Evolutionary conservation across 2,329 filamentous ascomycete species (phyloP).

Genomic region (Fusarium tricinctum): DNA sequence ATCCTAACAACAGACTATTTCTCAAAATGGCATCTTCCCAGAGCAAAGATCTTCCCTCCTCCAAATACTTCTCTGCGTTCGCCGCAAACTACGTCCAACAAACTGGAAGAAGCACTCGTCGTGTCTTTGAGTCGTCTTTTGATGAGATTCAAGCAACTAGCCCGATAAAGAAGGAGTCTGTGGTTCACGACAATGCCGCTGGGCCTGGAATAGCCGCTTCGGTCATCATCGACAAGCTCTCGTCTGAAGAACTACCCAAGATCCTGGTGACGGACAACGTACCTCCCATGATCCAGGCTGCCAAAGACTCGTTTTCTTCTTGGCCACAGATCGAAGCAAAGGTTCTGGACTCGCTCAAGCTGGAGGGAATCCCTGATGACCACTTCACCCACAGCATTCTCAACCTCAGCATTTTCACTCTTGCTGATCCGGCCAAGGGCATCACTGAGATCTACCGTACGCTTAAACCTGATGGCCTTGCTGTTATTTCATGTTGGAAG

Average conservation of each 20-base stretch:
- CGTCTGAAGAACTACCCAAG: background rate
- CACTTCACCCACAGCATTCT: constrained; percentile 49
- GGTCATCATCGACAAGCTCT: constrained; percentile 38
- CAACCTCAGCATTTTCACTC: constrained; percentile 53
- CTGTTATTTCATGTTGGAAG: constrained; percentile 45
- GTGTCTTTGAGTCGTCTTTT: constrained; percentile 39
- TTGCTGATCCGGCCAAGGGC: constrained; percentile 42
- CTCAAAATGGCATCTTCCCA: constrained; percentile 23
- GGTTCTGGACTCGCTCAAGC: constrained; percentile 40
- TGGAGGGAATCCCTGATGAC: constrained; percentile 36
- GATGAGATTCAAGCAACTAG: constrained; percentile 33
- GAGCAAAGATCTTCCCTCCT: constrained; percentile 29
- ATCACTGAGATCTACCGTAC: constrained; percentile 51
- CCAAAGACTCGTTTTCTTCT: constrained; percentile 28
- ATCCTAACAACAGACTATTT: background rate
- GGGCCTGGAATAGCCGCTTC: constrained; percentile 52
- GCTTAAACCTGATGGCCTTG: constrained; percentile 48
- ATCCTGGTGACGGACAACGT: constrained; percentile 43
- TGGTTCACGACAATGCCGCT: constrained; percentile 53
- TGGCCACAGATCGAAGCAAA: constrained; percentile 22
- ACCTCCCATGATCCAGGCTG: constrained; percentile 35
- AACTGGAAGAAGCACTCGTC: constrained; percentile 50
- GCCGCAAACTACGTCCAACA: constrained; percentile 48
- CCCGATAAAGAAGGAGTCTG: constrained; percentile 44
- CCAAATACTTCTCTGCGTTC: constrained; percentile 48